Evolutionary conservation across 257 asterid genomes (phyloP).

Genomic region (Ballota nigra): DNA sequence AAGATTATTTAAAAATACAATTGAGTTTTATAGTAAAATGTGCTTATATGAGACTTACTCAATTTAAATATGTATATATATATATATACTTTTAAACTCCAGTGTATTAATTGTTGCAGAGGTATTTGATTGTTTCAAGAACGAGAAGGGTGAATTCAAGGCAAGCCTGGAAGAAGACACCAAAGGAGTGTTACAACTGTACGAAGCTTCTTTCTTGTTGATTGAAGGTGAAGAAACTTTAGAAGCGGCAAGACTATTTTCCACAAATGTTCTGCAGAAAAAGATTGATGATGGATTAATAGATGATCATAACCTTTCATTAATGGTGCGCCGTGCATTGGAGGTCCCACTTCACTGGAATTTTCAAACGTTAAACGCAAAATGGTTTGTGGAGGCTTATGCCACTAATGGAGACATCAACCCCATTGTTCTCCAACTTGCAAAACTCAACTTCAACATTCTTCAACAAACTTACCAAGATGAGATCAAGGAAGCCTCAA

Average conservation of each 20-base stretch:
- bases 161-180: background rate
- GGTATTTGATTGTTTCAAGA: background rate
- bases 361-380: constrained; percentile 32
- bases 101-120: background rate
- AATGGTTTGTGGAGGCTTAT: constrained; percentile 36
- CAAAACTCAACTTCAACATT: constrained; percentile 45
- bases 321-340: constrained; percentile 26
- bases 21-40: too few relatives aligned
- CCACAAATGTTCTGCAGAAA: background rate
- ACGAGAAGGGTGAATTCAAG: background rate
- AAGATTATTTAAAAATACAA: too few relatives aligned
- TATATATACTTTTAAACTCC: too few relatives aligned
- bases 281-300: background rate
- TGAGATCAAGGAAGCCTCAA: constrained; percentile 32
- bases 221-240: background rate
- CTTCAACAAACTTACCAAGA: constrained; percentile 29
- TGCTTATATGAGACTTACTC: too few relatives aligned
- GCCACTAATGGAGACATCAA: constrained; percentile 13
- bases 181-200: background rate
- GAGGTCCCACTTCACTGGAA: constrained; percentile 48
- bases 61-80: too few relatives aligned
- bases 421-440: constrained; percentile 32
- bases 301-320: background rate
- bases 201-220: constrained; percentile 13
- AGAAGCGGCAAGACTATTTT: background rate